These are phyloP conservation scores for Nannochloropsis salina DNA, from an alignment of 108 stramenopile genomes.

Conservation along the genomic window DNA sequence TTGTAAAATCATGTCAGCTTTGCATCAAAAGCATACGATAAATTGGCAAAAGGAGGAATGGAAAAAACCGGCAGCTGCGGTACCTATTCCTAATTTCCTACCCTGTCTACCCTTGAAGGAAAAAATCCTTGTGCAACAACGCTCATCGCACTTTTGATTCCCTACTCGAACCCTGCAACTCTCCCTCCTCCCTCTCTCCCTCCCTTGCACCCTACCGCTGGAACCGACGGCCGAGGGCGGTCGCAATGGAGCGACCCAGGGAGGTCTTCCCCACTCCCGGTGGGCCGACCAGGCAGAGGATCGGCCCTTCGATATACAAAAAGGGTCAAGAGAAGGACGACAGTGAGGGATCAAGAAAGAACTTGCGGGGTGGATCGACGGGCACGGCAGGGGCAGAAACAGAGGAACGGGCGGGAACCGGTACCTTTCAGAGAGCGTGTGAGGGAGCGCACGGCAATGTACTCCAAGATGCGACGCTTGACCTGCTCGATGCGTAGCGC, in stretches of 20 bases:
- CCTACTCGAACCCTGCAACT: background rate
- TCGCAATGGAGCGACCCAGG: conserved; percentile 40
- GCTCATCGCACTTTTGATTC: background rate
- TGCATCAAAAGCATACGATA: no score
- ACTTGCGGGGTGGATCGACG: no score
- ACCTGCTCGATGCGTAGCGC: background rate
- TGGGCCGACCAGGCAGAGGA: conserved; percentile 48
- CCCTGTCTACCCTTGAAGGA: no score
- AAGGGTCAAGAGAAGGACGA: background rate
- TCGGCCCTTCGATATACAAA: background rate
- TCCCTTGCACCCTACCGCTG: background rate
- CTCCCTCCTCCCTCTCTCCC: background rate
- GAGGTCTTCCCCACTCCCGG: conserved; percentile 51
- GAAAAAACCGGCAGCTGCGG: no score
- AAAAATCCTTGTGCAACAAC: background rate
- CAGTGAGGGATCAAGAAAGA: no score
- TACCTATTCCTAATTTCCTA: no score
- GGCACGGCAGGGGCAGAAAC: background rate
- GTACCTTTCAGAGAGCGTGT: conserved; percentile 9
- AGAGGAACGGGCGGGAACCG: background rate
- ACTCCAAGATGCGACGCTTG: conserved; percentile 43
- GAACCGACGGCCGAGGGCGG: conserved; percentile 30
- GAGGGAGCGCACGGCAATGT: conserved; percentile 41
- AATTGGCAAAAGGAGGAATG: no score
- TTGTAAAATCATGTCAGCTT: no score